A percentile compares a stretch with the other conserved stretches of the same genome.
Evolutionary conservation across 257 asterid genomes (phyloP).

Genomic region (Plantago elongata): DNA sequence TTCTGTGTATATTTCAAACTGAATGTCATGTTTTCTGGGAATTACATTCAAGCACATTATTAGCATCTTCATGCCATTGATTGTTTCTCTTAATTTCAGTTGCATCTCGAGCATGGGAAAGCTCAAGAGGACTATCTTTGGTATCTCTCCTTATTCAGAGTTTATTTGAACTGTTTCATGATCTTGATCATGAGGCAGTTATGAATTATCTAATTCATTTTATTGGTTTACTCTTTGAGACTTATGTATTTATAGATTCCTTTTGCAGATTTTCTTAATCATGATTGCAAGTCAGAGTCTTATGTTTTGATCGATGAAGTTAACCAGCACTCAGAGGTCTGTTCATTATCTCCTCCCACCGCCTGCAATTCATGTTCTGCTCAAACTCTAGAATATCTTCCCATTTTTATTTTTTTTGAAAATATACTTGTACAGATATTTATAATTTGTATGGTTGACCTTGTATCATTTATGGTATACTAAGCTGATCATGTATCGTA

Average conservation of each 20-base stretch:
- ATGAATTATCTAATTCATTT: background rate
- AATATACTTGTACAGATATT: background rate
- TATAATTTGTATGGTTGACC: background rate
- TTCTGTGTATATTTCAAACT: too few relatives aligned
- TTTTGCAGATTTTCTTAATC: slow-evolving; percentile 81
- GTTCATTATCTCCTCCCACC: slow-evolving; percentile 6
- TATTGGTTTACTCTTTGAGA: background rate
- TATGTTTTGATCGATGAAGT: slow-evolving; percentile 49
- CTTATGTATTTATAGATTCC: slow-evolving; percentile 48
- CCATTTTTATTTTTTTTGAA: too few relatives aligned
- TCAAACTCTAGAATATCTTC: background rate
- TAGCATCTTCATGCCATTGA: background rate
- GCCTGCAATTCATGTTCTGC: background rate
- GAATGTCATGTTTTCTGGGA: background rate
- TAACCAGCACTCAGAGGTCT: slow-evolving; percentile 50
- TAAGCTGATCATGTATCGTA: too few relatives aligned
- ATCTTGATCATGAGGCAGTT: background rate
- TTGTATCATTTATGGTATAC: background rate
- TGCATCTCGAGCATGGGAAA: slow-evolving; percentile 83
- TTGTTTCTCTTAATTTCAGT: slow-evolving; percentile 35
- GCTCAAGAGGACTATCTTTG: slow-evolving; percentile 70
- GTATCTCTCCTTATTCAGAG: slow-evolving; percentile 22
- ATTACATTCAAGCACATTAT: background rate
- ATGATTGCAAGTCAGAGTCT: slow-evolving; percentile 55
- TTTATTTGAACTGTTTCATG: background rate